Percentiles rank a stretch among this genome's conserved stretches.
phyloP scores from a whole-genome alignment of 331 rosid species.

The Spiraea crenata region DNA sequence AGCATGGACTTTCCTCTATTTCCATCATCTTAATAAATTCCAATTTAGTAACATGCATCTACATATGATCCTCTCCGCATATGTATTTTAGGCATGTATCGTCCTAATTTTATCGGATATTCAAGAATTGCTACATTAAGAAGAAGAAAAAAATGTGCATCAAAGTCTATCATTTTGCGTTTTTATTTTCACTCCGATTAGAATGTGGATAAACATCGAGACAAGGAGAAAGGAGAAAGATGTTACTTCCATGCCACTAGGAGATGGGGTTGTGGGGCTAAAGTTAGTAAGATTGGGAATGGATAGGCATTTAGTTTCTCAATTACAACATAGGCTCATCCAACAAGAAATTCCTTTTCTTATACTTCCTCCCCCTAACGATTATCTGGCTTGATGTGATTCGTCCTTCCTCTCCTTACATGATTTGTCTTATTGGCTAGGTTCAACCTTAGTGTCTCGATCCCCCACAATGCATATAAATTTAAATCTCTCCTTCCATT shows the following conservation, averaged over 20 bases:
- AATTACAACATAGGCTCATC: conserved; percentile 30
- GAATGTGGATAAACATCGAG: conserved; percentile 34
- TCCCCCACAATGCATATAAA: not conserved
- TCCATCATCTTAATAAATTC: not conserved
- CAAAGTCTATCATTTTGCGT: conserved; percentile 26
- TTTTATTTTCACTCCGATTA: conserved; percentile 28
- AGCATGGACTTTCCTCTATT: conserved; percentile 30
- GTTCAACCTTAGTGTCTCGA: conserved; percentile 47
- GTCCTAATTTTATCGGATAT: too few relatives aligned
- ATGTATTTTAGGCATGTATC: too few relatives aligned
- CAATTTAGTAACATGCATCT: not conserved
- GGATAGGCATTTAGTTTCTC: conserved; percentile 47
- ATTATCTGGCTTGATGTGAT: conserved; percentile 47
- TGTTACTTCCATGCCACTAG: not conserved
- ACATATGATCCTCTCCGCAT: too few relatives aligned
- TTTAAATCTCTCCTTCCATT: not conserved
- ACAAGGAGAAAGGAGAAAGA: not conserved
- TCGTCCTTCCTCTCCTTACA: conserved; percentile 36
- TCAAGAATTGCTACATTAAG: too few relatives aligned
- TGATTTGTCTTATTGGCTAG: conserved; percentile 61
- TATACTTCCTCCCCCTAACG: not conserved
- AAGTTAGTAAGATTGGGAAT: conserved; percentile 27
- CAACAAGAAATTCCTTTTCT: conserved; percentile 48
- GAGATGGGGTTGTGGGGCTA: conserved; percentile 84
- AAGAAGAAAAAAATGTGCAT: too few relatives aligned